These are phyloP conservation scores for Erodium trifolium DNA, from an alignment of 441 rosid genomes.

Conservation along the genomic window DNA sequence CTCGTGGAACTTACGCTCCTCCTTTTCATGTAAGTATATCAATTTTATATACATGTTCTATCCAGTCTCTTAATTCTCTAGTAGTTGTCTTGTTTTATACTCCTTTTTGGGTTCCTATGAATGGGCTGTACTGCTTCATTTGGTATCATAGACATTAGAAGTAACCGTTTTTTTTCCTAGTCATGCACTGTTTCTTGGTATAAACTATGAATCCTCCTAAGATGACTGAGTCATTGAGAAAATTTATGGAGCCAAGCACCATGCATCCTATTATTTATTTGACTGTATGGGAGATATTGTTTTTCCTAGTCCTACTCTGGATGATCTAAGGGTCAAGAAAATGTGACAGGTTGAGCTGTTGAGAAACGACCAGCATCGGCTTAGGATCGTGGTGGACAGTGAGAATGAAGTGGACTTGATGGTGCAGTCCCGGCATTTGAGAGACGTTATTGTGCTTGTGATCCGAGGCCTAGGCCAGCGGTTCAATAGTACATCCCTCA, in stretches of 20 bases:
- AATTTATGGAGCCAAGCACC: no score
- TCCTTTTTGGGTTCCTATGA: no score
- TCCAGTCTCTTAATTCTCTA: not conserved
- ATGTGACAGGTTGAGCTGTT: constrained; percentile 64
- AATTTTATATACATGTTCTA: not conserved
- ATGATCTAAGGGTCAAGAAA: constrained; percentile 1
- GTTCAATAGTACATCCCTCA: constrained; percentile 93
- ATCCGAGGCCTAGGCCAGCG: constrained; percentile 91
- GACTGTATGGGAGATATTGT: not conserved
- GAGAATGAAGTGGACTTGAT: constrained; percentile 74
- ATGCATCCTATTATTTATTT: not conserved
- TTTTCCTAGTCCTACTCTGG: not conserved
- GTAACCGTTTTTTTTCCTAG: not conserved
- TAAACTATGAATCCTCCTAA: no score
- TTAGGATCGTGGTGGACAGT: constrained; percentile 79
- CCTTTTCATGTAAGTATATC: constrained; percentile 65
- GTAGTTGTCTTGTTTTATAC: no score
- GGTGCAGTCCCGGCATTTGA: constrained; percentile 70
- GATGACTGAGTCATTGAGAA: no score
- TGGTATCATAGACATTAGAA: not conserved
- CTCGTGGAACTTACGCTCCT: constrained; percentile 88
- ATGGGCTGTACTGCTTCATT: not conserved
- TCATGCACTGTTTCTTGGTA: not conserved
- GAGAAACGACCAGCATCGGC: constrained; percentile 72
- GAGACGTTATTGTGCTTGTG: constrained; percentile 73